Evolutionary conservation across 2,329 filamentous ascomycete species (phyloP).

Genomic region (Claviceps capensis): DNA sequence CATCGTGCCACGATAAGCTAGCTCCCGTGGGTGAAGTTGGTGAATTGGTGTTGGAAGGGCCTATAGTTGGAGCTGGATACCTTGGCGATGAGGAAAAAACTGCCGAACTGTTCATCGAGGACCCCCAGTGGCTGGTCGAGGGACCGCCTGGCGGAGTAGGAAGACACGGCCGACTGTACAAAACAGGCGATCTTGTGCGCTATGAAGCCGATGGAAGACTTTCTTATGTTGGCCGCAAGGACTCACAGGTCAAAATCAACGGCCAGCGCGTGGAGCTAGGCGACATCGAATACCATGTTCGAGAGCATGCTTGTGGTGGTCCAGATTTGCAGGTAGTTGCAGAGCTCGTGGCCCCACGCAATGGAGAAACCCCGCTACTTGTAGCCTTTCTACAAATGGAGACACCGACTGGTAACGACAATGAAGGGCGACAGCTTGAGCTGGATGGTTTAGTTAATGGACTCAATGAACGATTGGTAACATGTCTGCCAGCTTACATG

Average conservation of each 20-base stretch:
- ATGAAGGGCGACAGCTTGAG: neutral
- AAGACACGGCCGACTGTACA: slow-evolving; percentile 8
- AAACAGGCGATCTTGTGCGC: slow-evolving; percentile 11
- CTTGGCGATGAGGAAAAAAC: slow-evolving; percentile 23
- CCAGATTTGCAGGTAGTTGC: slow-evolving; percentile 1
- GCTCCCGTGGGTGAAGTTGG: slow-evolving; percentile 14
- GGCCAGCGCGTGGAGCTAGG: slow-evolving; percentile 42
- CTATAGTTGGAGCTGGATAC: slow-evolving; percentile 35
- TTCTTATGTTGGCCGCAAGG: slow-evolving; percentile 33
- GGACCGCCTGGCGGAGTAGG: slow-evolving; percentile 2
- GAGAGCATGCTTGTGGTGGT: neutral
- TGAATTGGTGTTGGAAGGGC: slow-evolving; percentile 27
- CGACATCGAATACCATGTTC: slow-evolving; percentile 14
- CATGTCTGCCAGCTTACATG: slow-evolving; percentile 1
- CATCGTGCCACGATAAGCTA: slow-evolving; percentile 8
- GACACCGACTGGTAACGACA: neutral
- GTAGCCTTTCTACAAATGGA: slow-evolving; percentile 1
- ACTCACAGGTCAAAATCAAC: slow-evolving; percentile 44
- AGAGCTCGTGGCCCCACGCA: neutral
- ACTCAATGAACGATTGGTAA: neutral
- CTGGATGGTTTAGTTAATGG: neutral
- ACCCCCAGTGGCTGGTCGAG: slow-evolving; percentile 9
- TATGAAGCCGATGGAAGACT: slow-evolving; percentile 7
- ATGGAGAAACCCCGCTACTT: slow-evolving; percentile 1
- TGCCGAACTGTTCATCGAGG: slow-evolving; percentile 15